A percentile compares a stretch with the other conserved stretches of the same genome.
Evolutionary conservation across 2,329 filamentous ascomycete genomes (phyloP).

Genomic region (Fonsecaea nubica): DNA sequence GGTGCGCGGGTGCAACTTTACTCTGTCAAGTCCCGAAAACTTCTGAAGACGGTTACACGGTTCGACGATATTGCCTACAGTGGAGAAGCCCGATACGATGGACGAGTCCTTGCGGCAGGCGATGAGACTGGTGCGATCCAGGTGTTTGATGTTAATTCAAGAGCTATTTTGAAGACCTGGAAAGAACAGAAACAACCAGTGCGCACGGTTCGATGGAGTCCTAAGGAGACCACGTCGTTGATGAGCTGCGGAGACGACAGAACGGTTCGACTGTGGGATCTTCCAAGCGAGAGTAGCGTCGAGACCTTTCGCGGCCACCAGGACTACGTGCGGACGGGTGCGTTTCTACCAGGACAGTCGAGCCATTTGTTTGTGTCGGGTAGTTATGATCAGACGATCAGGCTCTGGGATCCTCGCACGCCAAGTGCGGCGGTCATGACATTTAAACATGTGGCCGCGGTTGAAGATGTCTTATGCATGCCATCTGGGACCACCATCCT

Average conservation of each 20-base stretch:
- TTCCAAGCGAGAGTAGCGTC: conserved; percentile 78
- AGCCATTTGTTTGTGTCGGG: conserved; percentile 82
- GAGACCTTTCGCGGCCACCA: conserved; percentile 83
- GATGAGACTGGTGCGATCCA: conserved; percentile 92
- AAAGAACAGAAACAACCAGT: conserved; percentile 91
- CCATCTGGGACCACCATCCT: conserved; percentile 85
- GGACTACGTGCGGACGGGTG: conserved; percentile 88
- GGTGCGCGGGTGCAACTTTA: conserved; percentile 92
- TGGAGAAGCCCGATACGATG: conserved; percentile 86
- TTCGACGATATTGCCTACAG: conserved; percentile 91
- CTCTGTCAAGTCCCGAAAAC: conserved; percentile 87
- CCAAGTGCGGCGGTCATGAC: conserved; percentile 77
- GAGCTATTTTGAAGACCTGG: conserved; percentile 95
- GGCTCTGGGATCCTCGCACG: conserved; percentile 87
- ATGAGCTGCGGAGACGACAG: conserved; percentile 92
- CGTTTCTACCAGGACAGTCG: conserved; percentile 78
- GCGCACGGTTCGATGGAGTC: conserved; percentile 91
- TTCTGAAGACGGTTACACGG: conserved; percentile 90
- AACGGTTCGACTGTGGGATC: conserved; percentile 92
- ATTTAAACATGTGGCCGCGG: conserved; percentile 89
- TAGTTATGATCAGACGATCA: conserved; percentile 92
- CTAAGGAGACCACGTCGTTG: conserved; percentile 80
- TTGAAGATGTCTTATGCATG: conserved; percentile 88
- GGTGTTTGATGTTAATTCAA: conserved; percentile 88
- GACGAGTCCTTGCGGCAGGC: conserved; percentile 85